Percentiles rank a stretch among this genome's conserved stretches.
These are phyloP conservation scores for Cenchrus fungigraminus DNA, from an alignment of 176 grass and related monocot genomes.

Conservation along the genomic window DNA sequence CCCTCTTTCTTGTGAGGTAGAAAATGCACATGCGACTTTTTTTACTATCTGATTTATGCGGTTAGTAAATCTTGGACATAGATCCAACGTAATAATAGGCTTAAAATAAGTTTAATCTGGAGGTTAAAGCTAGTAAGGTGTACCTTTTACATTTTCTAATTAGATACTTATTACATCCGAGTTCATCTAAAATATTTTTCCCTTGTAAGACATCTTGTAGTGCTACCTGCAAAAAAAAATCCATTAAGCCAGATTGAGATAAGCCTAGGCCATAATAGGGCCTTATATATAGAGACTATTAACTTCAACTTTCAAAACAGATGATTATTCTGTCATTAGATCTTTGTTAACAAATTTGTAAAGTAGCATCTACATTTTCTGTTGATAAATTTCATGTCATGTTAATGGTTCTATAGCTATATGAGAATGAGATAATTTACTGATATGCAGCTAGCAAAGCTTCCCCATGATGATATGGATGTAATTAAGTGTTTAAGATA, in stretches of 20 bases:
- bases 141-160: neutral
- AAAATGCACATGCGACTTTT: neutral
- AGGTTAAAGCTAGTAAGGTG: neutral
- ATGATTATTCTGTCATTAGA: neutral
- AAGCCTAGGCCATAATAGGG: neutral
- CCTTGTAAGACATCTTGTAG: neutral
- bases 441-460: slow-evolving; percentile 80
- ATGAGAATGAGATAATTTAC: slow-evolving; percentile 10
- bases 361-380: slow-evolving; percentile 10
- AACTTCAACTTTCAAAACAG: neutral
- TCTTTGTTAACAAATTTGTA: neutral
- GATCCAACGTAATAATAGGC: neutral
- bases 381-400: slow-evolving; percentile 6
- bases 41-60: neutral
- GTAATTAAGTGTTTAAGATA: slow-evolving; percentile 77
- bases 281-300: neutral
- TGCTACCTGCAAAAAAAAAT: neutral
- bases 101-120: neutral
- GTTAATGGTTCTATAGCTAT: slow-evolving; percentile 6
- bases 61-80: neutral
- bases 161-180: neutral
- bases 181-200: neutral
- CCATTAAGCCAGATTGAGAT: neutral
- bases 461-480: slow-evolving; percentile 77
- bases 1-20: neutral